Evolutionary conservation across 2,329 filamentous ascomycete species (phyloP).

Genomic region (Podosphaera fusca): DNA sequence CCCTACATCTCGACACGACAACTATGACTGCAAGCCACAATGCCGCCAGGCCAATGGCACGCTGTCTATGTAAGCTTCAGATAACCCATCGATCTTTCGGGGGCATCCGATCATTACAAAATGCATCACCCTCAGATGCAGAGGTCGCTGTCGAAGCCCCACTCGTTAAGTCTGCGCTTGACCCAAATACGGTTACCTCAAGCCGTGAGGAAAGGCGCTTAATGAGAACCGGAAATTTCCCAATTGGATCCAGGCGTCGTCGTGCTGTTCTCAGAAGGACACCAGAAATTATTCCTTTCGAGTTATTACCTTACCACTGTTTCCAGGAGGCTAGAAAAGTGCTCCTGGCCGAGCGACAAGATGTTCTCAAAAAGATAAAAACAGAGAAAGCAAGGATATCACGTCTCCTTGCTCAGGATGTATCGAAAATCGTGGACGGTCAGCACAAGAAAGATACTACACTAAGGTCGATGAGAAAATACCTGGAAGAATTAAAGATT

Average conservation of each 20-base stretch:
- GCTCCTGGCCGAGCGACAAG: conserved; percentile 51
- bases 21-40: conserved; percentile 37
- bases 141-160: conserved; percentile 17
- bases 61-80: conserved; percentile 25
- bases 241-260: conserved; percentile 66
- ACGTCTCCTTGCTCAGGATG: conserved; percentile 34
- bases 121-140: conserved; percentile 17
- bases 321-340: conserved; percentile 89
- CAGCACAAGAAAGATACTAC: conserved; percentile 40
- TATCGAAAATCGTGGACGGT: conserved; percentile 34
- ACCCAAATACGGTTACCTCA: conserved; percentile 46
- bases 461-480: conserved; percentile 43
- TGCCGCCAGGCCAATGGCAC: conserved; percentile 31
- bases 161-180: conserved; percentile 21
- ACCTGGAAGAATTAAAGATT: conserved; percentile 65
- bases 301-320: conserved; percentile 87
- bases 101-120: conserved; percentile 13
- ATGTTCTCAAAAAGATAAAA: conserved; percentile 57
- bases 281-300: conserved; percentile 51
- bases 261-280: conserved; percentile 42
- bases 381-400: conserved; percentile 45
- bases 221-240: conserved; percentile 42
- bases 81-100: conserved; percentile 9
- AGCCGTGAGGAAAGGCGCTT: conserved; percentile 42
- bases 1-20: conserved; percentile 5